Base-by-base conservation (phyloP, 352 stramenopile species). In the Blastocystis hominis region DNA sequence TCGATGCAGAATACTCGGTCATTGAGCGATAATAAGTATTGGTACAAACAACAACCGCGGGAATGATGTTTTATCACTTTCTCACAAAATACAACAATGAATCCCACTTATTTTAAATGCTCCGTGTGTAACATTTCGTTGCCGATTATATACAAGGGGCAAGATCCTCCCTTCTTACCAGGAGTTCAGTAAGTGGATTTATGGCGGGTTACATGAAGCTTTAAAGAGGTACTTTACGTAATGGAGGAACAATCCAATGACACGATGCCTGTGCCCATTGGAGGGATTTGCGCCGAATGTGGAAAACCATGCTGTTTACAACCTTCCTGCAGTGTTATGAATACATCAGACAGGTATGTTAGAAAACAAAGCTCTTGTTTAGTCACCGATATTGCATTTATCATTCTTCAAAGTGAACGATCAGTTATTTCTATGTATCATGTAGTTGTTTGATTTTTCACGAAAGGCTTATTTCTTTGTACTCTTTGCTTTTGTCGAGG, bases 211-310 rank as follows among this genome's bases (percentile, higher is more conserved):
- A 78, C 42, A 1, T 4, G n/a, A 13, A 78, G 68, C 34, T 78
- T 62, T n/a, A 56, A 61, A 13, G 68, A 78, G n/a, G 68, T 62
- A 5, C 42, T 78, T 2, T 78, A 46, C 68, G 62, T 78, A 42
- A 78, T 78, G 68, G 68, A 78, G 40, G 68, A 78, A 38, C 68
- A 78, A 38, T 56, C 68, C 1, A 56, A 56, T 38, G 68, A 78
- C 20, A 63, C 38, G 17, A 78, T 78, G 40, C 44, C 68, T 5
- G 40, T 78, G 1, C 38, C 68, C 4, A 36, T 78, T 38, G 68
- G 68, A 13, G 68, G 68, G 3, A 13, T 78, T 38, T 78, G 68
- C 47, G 42, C 13, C 40, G 68, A 56, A 15, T 78, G 68, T 50
- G 47, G 47, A 1, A 15, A 78, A 38, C 68, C 68, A 17, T 78